Base-by-base conservation (phyloP, 345 rosid genomes). In the Draba incana region DNA sequence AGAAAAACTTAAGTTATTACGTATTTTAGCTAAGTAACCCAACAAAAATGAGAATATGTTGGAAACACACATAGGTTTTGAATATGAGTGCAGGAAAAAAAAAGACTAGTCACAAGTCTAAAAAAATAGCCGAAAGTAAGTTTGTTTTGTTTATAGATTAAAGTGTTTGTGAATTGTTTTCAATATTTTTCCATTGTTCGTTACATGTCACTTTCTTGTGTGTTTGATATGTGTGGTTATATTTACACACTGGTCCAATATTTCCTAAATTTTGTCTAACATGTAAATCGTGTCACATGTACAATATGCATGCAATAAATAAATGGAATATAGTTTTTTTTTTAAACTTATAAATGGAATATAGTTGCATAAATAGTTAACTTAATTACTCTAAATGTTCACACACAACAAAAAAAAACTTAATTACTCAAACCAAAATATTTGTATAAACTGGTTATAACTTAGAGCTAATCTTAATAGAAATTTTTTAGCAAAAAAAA, bases 121-220 rank as follows among this genome's bases (percentile, higher is more conserved):
- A 59, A 9, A 60, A 67, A 37, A 67, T 53, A 74, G 78, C 78
- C 78, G 78, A 74, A 74, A 74, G 77, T 65, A 33, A 33, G 46
- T 55, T 56, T 66, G 64, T 55, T 46, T 68, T 24, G 56, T 69
- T 56, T 48, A 44, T 45, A 55, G 37, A 44, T 15, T 25, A 66
- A 66, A 52, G 72, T 74, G n/a, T 6, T 6, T 52, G 33, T 27
- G 14, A 44, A 11, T 28, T 15, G 57, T 63, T 71, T 50, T 69
- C 74, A 44, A 52, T 70, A 50, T 15, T 15, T 10, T 59, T 52
- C 51, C 60, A 43, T 33, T 50, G 52, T 33, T 73, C 43, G 72
- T 58, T 67, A 48, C 68, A 66, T 60, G 77, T 74, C 77, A 66
- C 5, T 66, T 23, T 65, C 77, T 72, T 15, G 20, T 42, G 61